These are phyloP conservation scores for Phytophthora multivora DNA, from an alignment of 352 stramenopile genomes.

Conservation along the genomic window DNA sequence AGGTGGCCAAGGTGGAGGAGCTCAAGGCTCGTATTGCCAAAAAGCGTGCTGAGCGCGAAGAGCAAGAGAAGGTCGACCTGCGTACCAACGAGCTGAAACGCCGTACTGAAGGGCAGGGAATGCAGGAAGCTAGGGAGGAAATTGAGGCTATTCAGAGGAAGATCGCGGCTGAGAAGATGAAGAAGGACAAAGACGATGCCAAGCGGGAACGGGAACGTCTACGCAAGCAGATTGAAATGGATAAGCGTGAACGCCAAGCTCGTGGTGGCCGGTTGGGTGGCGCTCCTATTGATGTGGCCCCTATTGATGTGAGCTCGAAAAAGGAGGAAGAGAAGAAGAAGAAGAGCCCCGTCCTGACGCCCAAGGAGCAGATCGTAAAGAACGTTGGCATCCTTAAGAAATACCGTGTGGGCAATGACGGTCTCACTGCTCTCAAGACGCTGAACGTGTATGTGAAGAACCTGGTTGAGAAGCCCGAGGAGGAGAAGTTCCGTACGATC, in stretches of 20 bases:
- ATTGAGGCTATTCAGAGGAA: constrained; percentile 83
- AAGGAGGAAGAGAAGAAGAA: constrained; percentile 42
- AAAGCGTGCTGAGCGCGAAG: constrained; percentile 79
- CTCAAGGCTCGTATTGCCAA: constrained; percentile 82
- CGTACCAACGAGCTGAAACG: constrained; percentile 76
- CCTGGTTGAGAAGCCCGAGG: constrained; percentile 83
- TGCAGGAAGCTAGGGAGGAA: constrained; percentile 79
- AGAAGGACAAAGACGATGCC: constrained; percentile 90
- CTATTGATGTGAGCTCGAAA: constrained; percentile 31
- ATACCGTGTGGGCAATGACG: constrained; percentile 85
- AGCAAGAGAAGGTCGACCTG: constrained; percentile 77
- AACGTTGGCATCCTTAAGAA: constrained; percentile 85
- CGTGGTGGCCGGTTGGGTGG: constrained; percentile 82
- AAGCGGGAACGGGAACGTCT: constrained; percentile 90
- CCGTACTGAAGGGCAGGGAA: constrained; percentile 74
- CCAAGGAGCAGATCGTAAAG: constrained; percentile 72
- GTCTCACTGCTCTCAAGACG: constrained; percentile 82
- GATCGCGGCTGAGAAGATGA: constrained; percentile 79
- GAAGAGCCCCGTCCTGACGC: constrained; percentile 47
- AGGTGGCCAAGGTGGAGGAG: constrained; percentile 83
- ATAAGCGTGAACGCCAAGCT: constrained; percentile 90
- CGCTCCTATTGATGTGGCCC: constrained; percentile 59
- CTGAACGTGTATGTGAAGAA: constrained; percentile 90
- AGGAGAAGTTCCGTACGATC: constrained; percentile 92
- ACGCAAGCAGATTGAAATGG: constrained; percentile 88